A percentile compares a stretch with the other conserved stretches of the same genome.
phyloP scores from a whole-genome alignment of 441 rosid species.

The Erodium texanum region DNA sequence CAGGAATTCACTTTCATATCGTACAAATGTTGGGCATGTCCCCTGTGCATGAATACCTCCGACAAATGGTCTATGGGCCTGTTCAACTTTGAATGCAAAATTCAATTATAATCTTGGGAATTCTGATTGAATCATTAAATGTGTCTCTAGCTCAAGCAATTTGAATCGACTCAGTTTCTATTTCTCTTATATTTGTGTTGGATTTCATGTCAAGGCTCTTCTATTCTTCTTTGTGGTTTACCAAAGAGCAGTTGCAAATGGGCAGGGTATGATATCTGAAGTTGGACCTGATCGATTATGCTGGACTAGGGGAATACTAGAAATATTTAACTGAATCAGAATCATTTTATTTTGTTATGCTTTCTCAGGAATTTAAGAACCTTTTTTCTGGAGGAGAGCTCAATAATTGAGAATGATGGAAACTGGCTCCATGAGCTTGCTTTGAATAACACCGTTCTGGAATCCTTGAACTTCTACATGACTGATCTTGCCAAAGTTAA shows the following conservation, averaged over 20 bases:
- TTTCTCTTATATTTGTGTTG: not conserved
- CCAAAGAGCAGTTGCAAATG: too few species aligned
- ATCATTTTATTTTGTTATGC: not conserved
- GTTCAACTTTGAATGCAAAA: not conserved
- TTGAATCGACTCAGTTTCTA: not conserved
- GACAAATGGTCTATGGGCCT: not conserved
- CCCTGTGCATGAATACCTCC: not conserved
- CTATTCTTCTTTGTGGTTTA: not conserved
- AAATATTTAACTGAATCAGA: not conserved
- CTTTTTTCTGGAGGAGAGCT: constrained; percentile 75
- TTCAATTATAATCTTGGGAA: not conserved
- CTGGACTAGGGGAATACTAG: not conserved
- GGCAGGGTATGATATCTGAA: too few species aligned
- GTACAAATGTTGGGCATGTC: not conserved
- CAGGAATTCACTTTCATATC: not conserved
- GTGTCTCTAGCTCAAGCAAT: not conserved
- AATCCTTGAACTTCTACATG: constrained; percentile 74
- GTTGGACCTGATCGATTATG: not conserved
- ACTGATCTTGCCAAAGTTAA: constrained; percentile 44
- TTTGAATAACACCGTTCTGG: constrained; percentile 51
- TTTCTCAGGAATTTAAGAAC: constrained; percentile 57
- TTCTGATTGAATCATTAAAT: not conserved
- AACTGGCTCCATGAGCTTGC: constrained; percentile 87
- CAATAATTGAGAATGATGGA: constrained; percentile 56
- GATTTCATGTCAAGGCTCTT: not conserved